These are phyloP conservation scores for Lentinula boryana DNA, from an alignment of 768 basidiomycete genomes.

Conservation along the genomic window DNA sequence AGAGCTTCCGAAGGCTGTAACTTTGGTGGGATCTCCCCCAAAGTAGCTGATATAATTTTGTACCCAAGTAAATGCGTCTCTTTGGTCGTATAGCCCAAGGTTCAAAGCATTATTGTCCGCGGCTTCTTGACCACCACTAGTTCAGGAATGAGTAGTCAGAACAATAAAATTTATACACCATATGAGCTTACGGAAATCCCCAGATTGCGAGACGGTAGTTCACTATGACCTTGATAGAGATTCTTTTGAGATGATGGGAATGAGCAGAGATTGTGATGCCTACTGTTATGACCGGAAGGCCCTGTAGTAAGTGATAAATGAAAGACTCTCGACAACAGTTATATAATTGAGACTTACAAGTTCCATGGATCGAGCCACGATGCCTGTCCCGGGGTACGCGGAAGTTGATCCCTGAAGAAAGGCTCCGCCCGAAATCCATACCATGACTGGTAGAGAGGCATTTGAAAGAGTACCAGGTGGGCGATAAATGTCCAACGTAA, in stretches of 20 bases:
- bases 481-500: neutral
- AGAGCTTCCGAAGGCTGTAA: constrained; percentile 15
- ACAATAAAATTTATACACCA: neutral
- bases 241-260: neutral
- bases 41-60: constrained; percentile 38
- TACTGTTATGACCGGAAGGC: neutral
- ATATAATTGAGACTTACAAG: neutral
- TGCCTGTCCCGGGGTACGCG: neutral
- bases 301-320: neutral
- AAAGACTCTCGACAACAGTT: neutral
- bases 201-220: constrained; percentile 3
- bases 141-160: neutral
- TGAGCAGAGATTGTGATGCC: neutral
- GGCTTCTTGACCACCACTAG: constrained; percentile 18
- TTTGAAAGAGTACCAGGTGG: neutral
- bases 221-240: neutral
- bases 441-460: neutral
- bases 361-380: neutral
- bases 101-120: constrained; percentile 14
- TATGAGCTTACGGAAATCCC: neutral
- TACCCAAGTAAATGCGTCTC: constrained; percentile 24
- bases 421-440: neutral
- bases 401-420: neutral
- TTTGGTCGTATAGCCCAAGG: constrained; percentile 21
- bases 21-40: constrained; percentile 31